These are phyloP conservation scores for Oryza nivara DNA, from an alignment of 176 grass and related monocot genomes.

Conservation along the genomic window DNA sequence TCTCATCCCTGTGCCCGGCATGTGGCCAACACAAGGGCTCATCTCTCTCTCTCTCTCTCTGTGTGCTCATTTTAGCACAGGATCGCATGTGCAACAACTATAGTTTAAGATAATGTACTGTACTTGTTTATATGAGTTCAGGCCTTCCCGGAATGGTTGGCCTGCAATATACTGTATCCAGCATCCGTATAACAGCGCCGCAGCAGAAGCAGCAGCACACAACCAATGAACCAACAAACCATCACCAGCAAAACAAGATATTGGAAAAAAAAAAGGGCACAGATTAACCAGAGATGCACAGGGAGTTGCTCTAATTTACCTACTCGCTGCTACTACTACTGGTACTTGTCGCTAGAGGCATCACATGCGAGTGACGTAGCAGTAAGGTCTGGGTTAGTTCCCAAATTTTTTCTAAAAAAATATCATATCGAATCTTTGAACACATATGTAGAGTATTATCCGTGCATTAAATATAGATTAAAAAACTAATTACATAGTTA, in stretches of 20 bases:
- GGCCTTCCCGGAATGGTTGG: neutral
- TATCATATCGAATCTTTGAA: too few relatives aligned
- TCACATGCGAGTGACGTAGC: conserved; percentile 28
- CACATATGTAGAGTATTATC: too few relatives aligned
- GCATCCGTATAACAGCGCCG: neutral
- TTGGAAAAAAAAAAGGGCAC: neutral
- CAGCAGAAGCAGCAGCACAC: neutral
- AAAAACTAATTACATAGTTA: too few relatives aligned
- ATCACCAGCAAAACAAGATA: neutral
- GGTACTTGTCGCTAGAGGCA: neutral
- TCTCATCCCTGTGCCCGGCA: conserved; percentile 24
- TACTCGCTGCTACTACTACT: neutral
- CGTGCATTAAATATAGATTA: too few relatives aligned
- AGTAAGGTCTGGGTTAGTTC: neutral
- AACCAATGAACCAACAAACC: neutral
- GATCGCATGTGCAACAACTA: conserved; percentile 7
- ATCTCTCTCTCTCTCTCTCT: neutral
- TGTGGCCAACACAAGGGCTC: conserved; percentile 20
- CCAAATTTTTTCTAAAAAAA: too few relatives aligned
- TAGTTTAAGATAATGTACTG: neutral
- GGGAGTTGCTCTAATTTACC: neutral
- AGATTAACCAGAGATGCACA: conserved; percentile 3
- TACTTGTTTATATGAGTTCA: neutral
- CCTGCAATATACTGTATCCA: neutral
- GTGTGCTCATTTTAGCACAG: neutral